phyloP scores from a whole-genome alignment of 805 yeast species.

The Barnettozyma sucrosica region DNA sequence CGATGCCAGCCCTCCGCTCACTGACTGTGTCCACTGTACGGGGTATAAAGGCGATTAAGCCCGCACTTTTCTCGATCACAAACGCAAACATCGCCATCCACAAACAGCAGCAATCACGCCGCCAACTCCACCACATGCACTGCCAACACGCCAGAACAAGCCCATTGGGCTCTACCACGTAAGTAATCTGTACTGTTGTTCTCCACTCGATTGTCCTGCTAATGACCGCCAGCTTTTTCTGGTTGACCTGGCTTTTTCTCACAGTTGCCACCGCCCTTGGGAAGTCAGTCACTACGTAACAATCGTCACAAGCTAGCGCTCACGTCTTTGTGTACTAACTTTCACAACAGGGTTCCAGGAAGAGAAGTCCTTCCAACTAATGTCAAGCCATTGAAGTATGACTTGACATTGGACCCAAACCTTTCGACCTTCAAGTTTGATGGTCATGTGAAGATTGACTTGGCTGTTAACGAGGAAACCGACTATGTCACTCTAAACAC shows the following conservation, averaged over 20 bases:
- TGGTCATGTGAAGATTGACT: conserved; percentile 50
- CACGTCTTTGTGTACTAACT: conserved; percentile 5
- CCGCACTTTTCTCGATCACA: not conserved
- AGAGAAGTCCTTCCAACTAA: conserved; percentile 51
- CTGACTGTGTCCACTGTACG: not conserved
- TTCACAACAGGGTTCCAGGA: conserved; percentile 20
- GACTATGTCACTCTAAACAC: conserved; percentile 50
- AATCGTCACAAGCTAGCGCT: not conserved
- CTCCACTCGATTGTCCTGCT: not conserved
- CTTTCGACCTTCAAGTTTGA: conserved; percentile 52
- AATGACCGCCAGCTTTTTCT: not conserved
- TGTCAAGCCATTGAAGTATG: conserved; percentile 72
- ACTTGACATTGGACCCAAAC: conserved; percentile 57
- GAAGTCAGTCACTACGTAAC: not conserved
- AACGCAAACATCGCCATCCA: not conserved
- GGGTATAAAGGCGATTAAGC: not conserved
- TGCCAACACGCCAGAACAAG: conserved; percentile 7
- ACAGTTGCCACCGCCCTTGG: not conserved
- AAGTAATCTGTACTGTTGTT: not conserved
- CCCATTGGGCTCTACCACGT: conserved; percentile 5
- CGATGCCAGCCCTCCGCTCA: not conserved
- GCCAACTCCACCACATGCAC: conserved; percentile 1
- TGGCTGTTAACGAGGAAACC: conserved; percentile 44
- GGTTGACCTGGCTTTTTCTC: not conserved
- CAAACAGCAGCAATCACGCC: not conserved